Percentiles rank a stretch among this genome's conserved stretches.
Conservation (phyloP, 768 basidiomycete genomes). For the Agaricus sinodeliciosus region DNA sequence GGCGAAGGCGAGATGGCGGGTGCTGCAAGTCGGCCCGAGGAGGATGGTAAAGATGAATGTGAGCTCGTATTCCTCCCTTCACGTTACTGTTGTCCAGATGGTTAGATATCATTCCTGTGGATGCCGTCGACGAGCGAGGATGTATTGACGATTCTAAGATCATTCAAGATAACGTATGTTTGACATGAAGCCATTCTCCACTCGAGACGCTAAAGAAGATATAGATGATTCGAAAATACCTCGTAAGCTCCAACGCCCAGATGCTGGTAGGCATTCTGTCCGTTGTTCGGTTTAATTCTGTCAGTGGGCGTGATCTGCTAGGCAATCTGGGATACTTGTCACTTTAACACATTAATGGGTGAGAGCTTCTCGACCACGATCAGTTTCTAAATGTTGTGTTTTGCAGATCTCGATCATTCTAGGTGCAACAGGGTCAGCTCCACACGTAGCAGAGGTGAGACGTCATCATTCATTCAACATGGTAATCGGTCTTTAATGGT, state of each 20-base stretch:
- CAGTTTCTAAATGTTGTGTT: not conserved
- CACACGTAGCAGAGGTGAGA: not conserved
- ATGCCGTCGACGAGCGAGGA: not conserved
- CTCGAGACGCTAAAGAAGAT: not conserved
- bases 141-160: not conserved
- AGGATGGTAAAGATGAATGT: slow-evolving; percentile 4
- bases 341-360: slow-evolving; percentile 2
- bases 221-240: not conserved
- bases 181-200: not conserved
- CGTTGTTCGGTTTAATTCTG: not conserved
- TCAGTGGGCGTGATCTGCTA: not conserved
- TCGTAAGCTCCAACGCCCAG: not conserved
- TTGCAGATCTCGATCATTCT: not conserved
- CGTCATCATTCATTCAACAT: not conserved
- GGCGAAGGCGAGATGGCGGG: not conserved
- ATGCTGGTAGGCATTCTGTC: not conserved
- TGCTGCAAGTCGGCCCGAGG: not conserved
- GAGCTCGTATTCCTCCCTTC: not conserved
- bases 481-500: not conserved
- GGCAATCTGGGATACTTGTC: slow-evolving; percentile 2
- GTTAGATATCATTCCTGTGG: not conserved
- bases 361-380: not conserved
- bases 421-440: not conserved
- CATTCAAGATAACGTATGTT: not conserved
- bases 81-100: not conserved